Conservation (phyloP, 2,329 filamentous ascomycete genomes). For the Penicillium sp. region DNA sequence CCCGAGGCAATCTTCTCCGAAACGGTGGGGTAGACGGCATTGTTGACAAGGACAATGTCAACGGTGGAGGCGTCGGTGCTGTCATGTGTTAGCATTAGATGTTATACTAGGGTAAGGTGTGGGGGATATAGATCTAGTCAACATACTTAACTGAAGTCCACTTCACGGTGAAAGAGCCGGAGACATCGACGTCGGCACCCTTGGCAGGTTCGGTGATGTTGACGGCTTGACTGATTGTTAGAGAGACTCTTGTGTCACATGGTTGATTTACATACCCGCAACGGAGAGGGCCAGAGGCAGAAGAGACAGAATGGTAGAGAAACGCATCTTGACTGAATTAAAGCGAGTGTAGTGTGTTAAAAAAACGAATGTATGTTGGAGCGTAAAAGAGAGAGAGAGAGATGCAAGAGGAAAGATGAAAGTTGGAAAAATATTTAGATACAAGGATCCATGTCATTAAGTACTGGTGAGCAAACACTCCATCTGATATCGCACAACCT, state of each 20-base stretch:
- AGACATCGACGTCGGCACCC: conserved; percentile 33
- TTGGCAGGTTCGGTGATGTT: conserved; percentile 36
- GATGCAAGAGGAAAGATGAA: background rate
- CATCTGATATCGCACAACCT: conserved; percentile 5
- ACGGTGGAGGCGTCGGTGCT: conserved; percentile 42
- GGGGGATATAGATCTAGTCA: background rate
- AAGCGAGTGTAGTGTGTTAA: conserved; percentile 4
- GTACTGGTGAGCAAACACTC: background rate
- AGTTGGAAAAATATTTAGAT: background rate
- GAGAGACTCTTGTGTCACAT: background rate
- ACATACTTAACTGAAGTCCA: conserved; percentile 40
- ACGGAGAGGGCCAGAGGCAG: conserved; percentile 30
- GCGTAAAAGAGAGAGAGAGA: background rate
- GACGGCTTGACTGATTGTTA: conserved; percentile 28
- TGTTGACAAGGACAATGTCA: conserved; percentile 44
- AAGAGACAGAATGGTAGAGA: conserved; percentile 23
- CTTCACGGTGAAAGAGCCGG: conserved; percentile 36
- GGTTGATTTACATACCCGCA: conserved; percentile 23
- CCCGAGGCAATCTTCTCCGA: conserved; percentile 34
- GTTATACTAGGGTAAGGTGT: background rate
- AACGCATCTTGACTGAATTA: conserved; percentile 26
- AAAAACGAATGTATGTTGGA: background rate
- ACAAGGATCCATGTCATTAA: background rate
- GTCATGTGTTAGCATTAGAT: background rate
- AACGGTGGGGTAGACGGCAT: conserved; percentile 35